Percentiles rank a stretch among this genome's conserved stretches.
Conservation (phyloP, 306 rosid genomes). For the Crotalaria pallida region DNA sequence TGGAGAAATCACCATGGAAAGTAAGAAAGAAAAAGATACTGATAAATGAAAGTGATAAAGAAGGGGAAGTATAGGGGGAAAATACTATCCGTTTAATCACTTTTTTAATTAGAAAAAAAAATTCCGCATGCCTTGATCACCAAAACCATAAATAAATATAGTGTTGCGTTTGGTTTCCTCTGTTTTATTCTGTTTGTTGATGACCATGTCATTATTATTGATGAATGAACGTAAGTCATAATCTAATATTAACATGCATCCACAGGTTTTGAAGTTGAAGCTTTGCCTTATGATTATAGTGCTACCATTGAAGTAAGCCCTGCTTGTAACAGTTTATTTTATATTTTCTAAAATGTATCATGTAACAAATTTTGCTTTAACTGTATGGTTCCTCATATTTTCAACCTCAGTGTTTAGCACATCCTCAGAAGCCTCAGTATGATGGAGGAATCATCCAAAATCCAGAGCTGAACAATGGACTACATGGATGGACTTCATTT, state of each 20-base stretch:
- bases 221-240: not conserved
- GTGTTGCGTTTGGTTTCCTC: not conserved
- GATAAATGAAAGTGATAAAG: too few species aligned
- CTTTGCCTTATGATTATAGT: conserved; percentile 52
- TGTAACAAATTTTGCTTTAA: not conserved
- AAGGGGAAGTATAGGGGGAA: too few species aligned
- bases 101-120: too few species aligned
- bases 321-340: not conserved
- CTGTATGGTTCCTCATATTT: not conserved
- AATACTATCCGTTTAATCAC: too few species aligned
- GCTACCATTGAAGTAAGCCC: conserved; percentile 44
- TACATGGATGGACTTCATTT: conserved; percentile 53
- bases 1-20: too few species aligned
- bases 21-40: too few species aligned
- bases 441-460: conserved; percentile 71
- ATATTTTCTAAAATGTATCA: not conserved
- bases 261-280: conserved; percentile 41
- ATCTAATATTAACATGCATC: not conserved
- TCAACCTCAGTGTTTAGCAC: conserved; percentile 42
- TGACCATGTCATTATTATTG: too few species aligned
- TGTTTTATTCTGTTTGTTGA: too few species aligned
- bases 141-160: too few species aligned
- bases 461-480: conserved; percentile 57
- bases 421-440: conserved; percentile 54
- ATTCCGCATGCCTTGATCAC: not conserved